Percentiles rank a stretch among this genome's conserved stretches.
Conservation (phyloP, 306 rosid genomes). For the Amphicarpaea edgeworthii region DNA sequence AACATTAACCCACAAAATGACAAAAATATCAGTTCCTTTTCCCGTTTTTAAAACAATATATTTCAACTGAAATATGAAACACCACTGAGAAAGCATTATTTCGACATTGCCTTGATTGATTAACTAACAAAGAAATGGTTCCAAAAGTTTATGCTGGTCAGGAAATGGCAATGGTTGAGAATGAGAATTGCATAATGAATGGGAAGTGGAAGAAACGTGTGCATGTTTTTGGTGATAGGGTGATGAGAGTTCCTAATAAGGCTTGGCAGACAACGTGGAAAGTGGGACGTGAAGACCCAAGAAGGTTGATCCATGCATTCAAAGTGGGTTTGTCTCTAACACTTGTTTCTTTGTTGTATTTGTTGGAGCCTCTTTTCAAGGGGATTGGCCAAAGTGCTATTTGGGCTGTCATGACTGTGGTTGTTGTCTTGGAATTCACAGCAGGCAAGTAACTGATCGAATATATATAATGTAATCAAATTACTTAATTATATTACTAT, state of each 20-base stretch:
- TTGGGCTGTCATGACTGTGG: constrained; percentile 98
- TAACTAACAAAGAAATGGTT: constrained; percentile 52
- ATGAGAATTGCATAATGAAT: constrained; percentile 42
- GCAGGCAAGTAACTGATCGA: too few species aligned
- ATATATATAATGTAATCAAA: too few species aligned
- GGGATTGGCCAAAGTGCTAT: constrained; percentile 79
- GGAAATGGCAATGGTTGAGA: constrained; percentile 57
- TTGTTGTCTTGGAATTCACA: constrained; percentile 94
- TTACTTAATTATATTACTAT: too few species aligned
- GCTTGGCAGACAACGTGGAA: constrained; percentile 66
- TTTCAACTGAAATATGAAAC: constrained; percentile 1
- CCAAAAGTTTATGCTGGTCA: constrained; percentile 65
- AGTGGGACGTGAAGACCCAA: constrained; percentile 87
- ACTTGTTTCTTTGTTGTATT: constrained; percentile 76
- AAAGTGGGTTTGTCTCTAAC: constrained; percentile 88
- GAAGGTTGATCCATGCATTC: constrained; percentile 79
- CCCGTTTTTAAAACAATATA: not conserved
- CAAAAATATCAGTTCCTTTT: constrained; percentile 39
- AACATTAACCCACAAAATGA: constrained; percentile 25
- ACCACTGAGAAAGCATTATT: constrained; percentile 17
- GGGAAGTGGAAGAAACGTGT: constrained; percentile 53
- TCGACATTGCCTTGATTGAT: too few species aligned
- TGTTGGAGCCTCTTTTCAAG: constrained; percentile 71
- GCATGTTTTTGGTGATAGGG: constrained; percentile 50
- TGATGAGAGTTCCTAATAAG: constrained; percentile 53